Evolutionary conservation across 495 filamentous ascomycete genomes (phyloP).

Genomic region (Neurospora tetrasperma): DNA sequence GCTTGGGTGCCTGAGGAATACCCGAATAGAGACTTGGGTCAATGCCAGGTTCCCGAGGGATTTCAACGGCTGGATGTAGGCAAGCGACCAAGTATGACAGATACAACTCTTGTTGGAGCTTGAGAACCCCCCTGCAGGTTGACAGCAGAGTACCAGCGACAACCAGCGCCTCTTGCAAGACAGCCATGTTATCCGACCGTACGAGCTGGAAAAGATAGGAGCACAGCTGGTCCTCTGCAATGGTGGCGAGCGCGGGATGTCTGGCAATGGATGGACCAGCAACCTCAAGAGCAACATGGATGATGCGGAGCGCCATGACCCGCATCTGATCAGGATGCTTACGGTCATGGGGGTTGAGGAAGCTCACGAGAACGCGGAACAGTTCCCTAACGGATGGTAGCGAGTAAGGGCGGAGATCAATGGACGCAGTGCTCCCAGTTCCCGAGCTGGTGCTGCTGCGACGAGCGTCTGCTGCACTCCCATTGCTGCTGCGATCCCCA

Average conservation of each 20-base stretch:
- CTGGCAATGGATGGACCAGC: conserved; percentile 91
- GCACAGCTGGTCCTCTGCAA: conserved; percentile 91
- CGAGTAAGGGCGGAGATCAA: conserved; percentile 76
- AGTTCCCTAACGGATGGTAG: conserved; percentile 89
- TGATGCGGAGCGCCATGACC: conserved; percentile 93
- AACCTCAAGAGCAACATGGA: conserved; percentile 94
- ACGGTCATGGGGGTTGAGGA: conserved; percentile 84
- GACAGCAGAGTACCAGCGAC: conserved; percentile 85
- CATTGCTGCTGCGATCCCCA: conserved; percentile 6
- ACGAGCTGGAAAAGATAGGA: conserved; percentile 94
- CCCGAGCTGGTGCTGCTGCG: conserved; percentile 22
- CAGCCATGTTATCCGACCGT: conserved; percentile 87
- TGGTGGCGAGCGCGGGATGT: conserved; percentile 75
- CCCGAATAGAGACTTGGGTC: conserved; percentile 87
- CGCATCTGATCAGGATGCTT: conserved; percentile 90
- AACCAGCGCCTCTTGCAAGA: conserved; percentile 82
- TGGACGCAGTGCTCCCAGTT: conserved; percentile 33
- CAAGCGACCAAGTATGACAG: conserved; percentile 91
- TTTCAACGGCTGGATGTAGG: conserved; percentile 83
- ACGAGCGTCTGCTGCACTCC: conserved; percentile 11
- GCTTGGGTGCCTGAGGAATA: conserved; percentile 80
- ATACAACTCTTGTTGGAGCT: conserved; percentile 95
- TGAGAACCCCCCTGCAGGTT: conserved; percentile 85
- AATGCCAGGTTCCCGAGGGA: conserved; percentile 82
- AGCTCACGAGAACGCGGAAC: conserved; percentile 87